Evolutionary conservation across 805 yeast genomes (phyloP).

Genomic region (Yarrowia yakushimensis): DNA sequence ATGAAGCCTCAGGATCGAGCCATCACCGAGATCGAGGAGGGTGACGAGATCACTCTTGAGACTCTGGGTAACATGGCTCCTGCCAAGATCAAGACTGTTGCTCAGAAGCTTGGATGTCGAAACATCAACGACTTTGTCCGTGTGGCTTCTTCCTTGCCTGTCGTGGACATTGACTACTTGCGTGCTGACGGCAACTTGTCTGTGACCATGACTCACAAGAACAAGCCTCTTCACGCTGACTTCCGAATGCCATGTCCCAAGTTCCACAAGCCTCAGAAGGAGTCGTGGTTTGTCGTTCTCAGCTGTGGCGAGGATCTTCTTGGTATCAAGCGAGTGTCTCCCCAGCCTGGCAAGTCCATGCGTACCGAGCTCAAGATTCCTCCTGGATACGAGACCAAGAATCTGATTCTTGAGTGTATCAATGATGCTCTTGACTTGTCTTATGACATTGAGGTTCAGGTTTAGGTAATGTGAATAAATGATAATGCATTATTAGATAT

Average conservation of each 20-base stretch:
- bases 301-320: constrained; percentile 55
- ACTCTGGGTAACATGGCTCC: constrained; percentile 29
- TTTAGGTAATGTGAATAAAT: neutral
- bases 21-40: constrained; percentile 27
- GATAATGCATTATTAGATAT: neutral
- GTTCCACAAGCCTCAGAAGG: constrained; percentile 88
- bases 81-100: constrained; percentile 43
- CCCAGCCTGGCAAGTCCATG: constrained; percentile 24
- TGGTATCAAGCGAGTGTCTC: constrained; percentile 62
- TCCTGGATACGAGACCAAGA: constrained; percentile 9
- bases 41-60: constrained; percentile 25
- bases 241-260: constrained; percentile 70
- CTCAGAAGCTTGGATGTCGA: constrained; percentile 33
- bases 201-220: constrained; percentile 30
- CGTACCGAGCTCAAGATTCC: constrained; percentile 1
- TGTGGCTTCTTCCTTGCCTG: constrained; percentile 59
- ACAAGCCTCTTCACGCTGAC: constrained; percentile 42
- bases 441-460: constrained; percentile 26
- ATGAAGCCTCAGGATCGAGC: constrained; percentile 27
- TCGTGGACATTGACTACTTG: constrained; percentile 42
- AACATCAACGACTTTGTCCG: constrained; percentile 49
- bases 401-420: constrained; percentile 25
- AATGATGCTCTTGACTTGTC: constrained; percentile 31
- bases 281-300: constrained; percentile 82
- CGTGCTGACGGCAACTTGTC: constrained; percentile 27